Conservation (phyloP, 1,284 basidiomycete genomes). For the Trichosporon faecale region DNA sequence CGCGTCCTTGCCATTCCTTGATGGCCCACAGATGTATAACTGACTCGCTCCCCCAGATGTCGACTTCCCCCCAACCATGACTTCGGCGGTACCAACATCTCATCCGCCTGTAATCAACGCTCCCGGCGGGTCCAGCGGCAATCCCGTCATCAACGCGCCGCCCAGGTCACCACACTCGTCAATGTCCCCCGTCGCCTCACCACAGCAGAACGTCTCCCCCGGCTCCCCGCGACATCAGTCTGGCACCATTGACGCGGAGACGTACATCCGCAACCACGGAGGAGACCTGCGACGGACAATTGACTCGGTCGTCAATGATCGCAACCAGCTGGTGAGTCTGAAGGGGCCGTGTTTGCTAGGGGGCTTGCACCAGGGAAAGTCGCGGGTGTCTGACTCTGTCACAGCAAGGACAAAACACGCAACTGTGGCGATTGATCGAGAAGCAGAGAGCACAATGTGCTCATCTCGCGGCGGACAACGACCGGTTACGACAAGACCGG, state of each 20-base stretch:
- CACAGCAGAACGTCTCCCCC: constrained; percentile 16
- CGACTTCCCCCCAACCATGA: constrained; percentile 2
- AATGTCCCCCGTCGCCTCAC: constrained; percentile 16
- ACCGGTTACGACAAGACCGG: constrained; percentile 74
- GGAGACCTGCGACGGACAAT: constrained; percentile 61
- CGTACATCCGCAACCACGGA: constrained; percentile 32
- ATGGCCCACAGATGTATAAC: not conserved
- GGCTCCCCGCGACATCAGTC: constrained; percentile 32
- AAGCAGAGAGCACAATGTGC: constrained; percentile 59
- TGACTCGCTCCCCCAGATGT: not conserved
- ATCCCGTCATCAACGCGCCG: constrained; percentile 2
- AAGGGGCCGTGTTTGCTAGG: not conserved
- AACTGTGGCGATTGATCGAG: constrained; percentile 89
- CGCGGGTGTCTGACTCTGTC: not conserved
- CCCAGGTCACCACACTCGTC: constrained; percentile 11
- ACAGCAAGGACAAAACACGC: constrained; percentile 70
- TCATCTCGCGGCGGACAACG: constrained; percentile 51
- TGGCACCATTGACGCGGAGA: constrained; percentile 36
- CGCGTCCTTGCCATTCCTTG: not conserved
- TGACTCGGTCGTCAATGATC: constrained; percentile 68
- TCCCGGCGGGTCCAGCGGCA: constrained; percentile 13
- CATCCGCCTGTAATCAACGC: constrained; percentile 19
- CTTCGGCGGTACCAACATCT: not conserved
- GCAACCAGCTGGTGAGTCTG: constrained; percentile 61
- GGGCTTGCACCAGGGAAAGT: not conserved